Conservation (phyloP, 2,329 filamentous ascomycete genomes). For the Fonsecaea pugnacius region DNA sequence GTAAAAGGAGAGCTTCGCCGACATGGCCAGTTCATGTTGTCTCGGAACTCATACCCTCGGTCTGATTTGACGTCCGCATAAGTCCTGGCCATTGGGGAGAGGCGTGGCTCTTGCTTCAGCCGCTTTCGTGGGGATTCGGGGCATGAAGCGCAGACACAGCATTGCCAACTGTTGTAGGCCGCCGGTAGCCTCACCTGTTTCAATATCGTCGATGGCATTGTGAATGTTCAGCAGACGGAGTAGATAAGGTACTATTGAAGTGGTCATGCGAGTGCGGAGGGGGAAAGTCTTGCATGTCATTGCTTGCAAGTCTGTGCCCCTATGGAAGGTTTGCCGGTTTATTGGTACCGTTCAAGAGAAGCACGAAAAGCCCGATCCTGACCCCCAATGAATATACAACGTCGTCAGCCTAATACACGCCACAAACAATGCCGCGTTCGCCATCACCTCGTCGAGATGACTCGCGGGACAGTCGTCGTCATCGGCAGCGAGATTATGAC, state of each 20-base stretch:
- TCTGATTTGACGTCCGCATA: constrained; percentile 44
- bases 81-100: constrained; percentile 37
- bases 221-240: neutral
- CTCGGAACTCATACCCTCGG: constrained; percentile 36
- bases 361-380: too few relatives aligned
- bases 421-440: constrained; percentile 24
- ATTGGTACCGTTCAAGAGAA: neutral
- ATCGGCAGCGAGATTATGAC: neutral
- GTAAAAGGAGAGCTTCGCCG: constrained; percentile 30
- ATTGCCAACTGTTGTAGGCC: constrained; percentile 46
- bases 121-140: constrained; percentile 36
- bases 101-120: constrained; percentile 23
- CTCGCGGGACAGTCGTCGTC: neutral
- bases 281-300: constrained; percentile 23
- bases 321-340: constrained; percentile 21
- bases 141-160: constrained; percentile 39
- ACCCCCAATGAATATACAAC: neutral
- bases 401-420: too few relatives aligned
- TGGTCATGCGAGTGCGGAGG: constrained; percentile 20
- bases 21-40: constrained; percentile 39
- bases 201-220: constrained; percentile 44
- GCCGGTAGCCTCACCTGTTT: constrained; percentile 51
- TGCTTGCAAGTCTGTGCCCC: neutral
- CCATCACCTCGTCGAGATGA: constrained; percentile 20
- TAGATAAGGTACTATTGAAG: constrained; percentile 3